phyloP scores from a whole-genome alignment of 345 rosid genomes.

The Combretum micranthum region DNA sequence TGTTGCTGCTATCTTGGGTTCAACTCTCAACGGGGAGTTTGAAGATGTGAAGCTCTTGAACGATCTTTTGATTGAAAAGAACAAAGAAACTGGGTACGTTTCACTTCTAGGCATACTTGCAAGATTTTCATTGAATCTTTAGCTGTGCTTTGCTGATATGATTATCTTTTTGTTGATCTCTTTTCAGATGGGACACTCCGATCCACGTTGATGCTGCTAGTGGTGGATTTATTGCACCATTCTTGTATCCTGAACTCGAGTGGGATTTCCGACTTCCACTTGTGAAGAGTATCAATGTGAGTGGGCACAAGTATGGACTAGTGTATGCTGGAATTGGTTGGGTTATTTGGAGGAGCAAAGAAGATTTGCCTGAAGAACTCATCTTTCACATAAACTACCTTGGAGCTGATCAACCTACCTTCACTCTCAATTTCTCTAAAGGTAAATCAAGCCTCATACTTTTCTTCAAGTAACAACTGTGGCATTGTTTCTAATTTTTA shows the following conservation, averaged over 20 bases:
- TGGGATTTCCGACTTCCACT: slow-evolving; percentile 93
- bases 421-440: slow-evolving; percentile 94
- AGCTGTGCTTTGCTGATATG: background rate
- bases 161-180: background rate
- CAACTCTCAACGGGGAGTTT: slow-evolving; percentile 90
- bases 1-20: slow-evolving; percentile 86
- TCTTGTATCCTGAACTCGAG: slow-evolving; percentile 78
- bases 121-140: background rate
- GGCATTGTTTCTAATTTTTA: too few species aligned
- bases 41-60: slow-evolving; percentile 90
- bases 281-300: slow-evolving; percentile 85
- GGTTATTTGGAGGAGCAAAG: slow-evolving; percentile 80
- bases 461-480: too few species aligned
- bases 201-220: slow-evolving; percentile 96
- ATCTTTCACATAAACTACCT: slow-evolving; percentile 93
- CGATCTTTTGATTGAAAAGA: slow-evolving; percentile 59
- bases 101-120: background rate
- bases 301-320: slow-evolving; percentile 87
- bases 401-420: slow-evolving; percentile 92
- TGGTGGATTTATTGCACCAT: slow-evolving; percentile 96
- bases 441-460: slow-evolving; percentile 26
- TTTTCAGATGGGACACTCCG: slow-evolving; percentile 78
- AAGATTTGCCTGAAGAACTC: slow-evolving; percentile 88
- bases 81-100: slow-evolving; percentile 65
- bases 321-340: slow-evolving; percentile 97